A percentile compares a stretch with the other conserved stretches of the same genome.
Conservation (phyloP, 768 basidiomycete genomes). For the Rhizopogon vulgaris region DNA sequence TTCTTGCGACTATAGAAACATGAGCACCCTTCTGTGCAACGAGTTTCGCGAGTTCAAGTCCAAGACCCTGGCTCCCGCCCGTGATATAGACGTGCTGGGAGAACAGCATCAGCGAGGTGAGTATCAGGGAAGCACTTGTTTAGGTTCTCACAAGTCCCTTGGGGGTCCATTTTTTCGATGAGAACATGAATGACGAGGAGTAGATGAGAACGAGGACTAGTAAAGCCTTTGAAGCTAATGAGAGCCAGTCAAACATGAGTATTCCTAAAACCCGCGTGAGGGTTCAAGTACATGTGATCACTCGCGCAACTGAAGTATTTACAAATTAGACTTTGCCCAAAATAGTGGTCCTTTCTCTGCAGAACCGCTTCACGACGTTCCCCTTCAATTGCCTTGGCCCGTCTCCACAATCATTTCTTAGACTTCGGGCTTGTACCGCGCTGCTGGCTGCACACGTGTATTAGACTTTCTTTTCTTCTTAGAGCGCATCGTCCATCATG, state of each 20-base stretch:
- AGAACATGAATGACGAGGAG: slow-evolving; percentile 13
- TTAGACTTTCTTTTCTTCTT: slow-evolving; percentile 10
- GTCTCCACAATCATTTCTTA: slow-evolving; percentile 7
- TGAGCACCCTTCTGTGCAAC: slow-evolving; percentile 68
- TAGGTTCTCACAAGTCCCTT: slow-evolving; percentile 7
- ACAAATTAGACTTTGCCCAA: background rate
- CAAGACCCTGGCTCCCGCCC: slow-evolving; percentile 79
- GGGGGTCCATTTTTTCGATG: slow-evolving; percentile 22
- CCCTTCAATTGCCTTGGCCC: background rate
- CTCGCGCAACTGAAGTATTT: no score
- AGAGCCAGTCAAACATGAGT: slow-evolving; percentile 1
- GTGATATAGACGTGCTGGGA: slow-evolving; percentile 79
- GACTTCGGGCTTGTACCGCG: slow-evolving; percentile 11
- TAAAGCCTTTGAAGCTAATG: background rate
- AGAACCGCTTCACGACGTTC: background rate
- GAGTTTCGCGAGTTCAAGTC: slow-evolving; percentile 63
- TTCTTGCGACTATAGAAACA: slow-evolving; percentile 81
- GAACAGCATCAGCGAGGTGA: background rate
- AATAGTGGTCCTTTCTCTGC: no score
- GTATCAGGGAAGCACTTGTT: background rate
- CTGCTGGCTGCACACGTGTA: slow-evolving; percentile 9
- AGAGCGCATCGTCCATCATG: slow-evolving; percentile 40
- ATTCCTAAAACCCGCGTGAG: background rate
- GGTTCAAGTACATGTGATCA: no score
- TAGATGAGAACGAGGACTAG: background rate